Base-by-base conservation (phyloP, 169 alveolate species). In the Plasmodium malariae region DNA sequence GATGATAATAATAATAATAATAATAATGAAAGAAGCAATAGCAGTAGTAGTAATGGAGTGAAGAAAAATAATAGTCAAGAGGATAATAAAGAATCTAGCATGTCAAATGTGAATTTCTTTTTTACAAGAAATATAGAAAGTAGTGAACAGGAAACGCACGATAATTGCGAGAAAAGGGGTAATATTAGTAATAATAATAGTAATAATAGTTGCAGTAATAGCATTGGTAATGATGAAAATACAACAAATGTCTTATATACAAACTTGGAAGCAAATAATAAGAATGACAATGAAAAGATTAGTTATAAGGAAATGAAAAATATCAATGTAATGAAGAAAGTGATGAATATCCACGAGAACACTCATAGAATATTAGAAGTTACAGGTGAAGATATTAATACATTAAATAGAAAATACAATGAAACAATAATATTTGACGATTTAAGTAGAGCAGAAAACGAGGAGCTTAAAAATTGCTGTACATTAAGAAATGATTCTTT, bases 151-250 rank as follows among this genome's bases (percentile, higher is more conserved):
- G 17, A n/a, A n/a, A n/a, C n/a, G 1, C 32, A 45, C 17, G 60
- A 71, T 21, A 71, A 70, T 70, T 24, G 32, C 62, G 37, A 70
- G 12, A 32, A 19, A 28, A 40, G 7, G 12, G 83, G 40, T n/a
- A 32, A 7, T 4, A 59, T 6, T 48, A 45, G 19, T 26, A 3
- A 36, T 26, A 40, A 19, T 69, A 19, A 69, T 21, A 40, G 30
- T 49, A 40, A 37, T 1, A n/a, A 69, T 21, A 17, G 17, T 63
- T 17, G 2, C 2, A 26, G 12, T 63, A 40, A 63, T 63, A 28
- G 2, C 9, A 48, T 37, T 49, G 21, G 17, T 45, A 43, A 21
- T 1, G 55, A 45, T 45, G 14, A 45, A 45, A 3, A 45, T 1
- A 45, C 1, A 11, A 45, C 55, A 17, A 45, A 45, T 45, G 14